Base-by-base conservation (phyloP, 2,329 filamentous ascomycete genomes). In the Epichloe gansuensis region DNA sequence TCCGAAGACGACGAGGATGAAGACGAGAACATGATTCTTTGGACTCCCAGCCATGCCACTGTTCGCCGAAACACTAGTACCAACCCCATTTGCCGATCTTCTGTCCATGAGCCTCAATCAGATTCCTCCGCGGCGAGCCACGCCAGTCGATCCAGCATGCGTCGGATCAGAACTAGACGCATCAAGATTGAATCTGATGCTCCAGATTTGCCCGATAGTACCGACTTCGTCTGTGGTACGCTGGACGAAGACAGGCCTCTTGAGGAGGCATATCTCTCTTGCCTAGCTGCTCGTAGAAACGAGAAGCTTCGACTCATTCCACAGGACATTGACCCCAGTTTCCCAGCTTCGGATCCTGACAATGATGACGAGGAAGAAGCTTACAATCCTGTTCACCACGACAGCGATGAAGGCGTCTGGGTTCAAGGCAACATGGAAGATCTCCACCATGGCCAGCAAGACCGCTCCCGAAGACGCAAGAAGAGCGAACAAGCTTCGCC, bases 201-300 rank as follows among this genome's bases (percentile, higher is more conserved):
- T 1, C 88, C 88, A 2, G 89, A 95, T 64, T 75, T 98, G 11
- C 93, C 93, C 1, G 93, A 98, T 67, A 96, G 91, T 69, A 97
- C 93, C 13, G 93, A 98, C 67, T 98, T 98, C 59, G 93, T 98
- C n/a, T 97, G 93, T 63, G 93, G 93, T 54, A 98, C 93, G 1
- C 76, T 98, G 21, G 93, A 98, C 59, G 93, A 98, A 68, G 93
- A 98, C 63, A 83, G 89, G 45, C 89, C 90, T 3, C 72, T 97
- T n/a, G 93, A 98, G 66, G 89, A 91, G 59, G 91, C 89, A 0
- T 98, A 96, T 67, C 78, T 95, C 52, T 87, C 88, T 2, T 89
- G 86, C 61, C 77, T 94, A 54, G 86, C 91, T 62, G 83, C 88
- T 52, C 84, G 87, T 59, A 85, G 90, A 60, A 84, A 84, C 46